Evolutionary conservation across 805 yeast genomes (phyloP).

Genomic region (Kuraishia ogatae): DNA sequence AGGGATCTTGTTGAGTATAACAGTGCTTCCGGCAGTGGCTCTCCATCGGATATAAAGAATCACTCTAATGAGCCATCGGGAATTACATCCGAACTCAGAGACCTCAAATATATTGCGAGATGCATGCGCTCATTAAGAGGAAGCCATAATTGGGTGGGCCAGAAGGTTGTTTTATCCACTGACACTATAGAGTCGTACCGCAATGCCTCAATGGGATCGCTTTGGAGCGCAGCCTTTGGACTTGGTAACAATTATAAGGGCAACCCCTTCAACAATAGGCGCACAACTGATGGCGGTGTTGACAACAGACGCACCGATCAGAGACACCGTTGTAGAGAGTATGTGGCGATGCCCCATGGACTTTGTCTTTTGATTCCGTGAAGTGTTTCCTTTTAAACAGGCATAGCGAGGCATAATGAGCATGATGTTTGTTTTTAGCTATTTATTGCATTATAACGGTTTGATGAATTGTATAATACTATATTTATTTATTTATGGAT

Average conservation of each 20-base stretch:
- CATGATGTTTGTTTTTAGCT: no score
- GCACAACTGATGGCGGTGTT: not conserved
- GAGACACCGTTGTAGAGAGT: not conserved
- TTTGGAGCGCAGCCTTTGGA: not conserved
- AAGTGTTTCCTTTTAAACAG: no score
- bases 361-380: not conserved
- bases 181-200: not conserved
- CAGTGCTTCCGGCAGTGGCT: not conserved
- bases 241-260: not conserved
- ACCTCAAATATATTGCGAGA: conserved; percentile 1
- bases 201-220: not conserved
- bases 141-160: conserved; percentile 4
- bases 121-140: conserved; percentile 1
- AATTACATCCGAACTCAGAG: not conserved
- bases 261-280: not conserved
- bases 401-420: no score
- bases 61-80: not conserved
- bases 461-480: no score
- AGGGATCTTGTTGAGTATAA: not conserved
- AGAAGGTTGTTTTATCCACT: not conserved
- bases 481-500: no score
- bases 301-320: not conserved
- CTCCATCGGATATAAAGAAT: not conserved
- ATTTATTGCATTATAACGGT: no score
- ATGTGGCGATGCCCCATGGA: not conserved